A percentile compares a stretch with the other conserved stretches of the same genome.
phyloP scores from a whole-genome alignment of 1,139 yeast genomes.

The Petasospora rhodanensis region DNA sequence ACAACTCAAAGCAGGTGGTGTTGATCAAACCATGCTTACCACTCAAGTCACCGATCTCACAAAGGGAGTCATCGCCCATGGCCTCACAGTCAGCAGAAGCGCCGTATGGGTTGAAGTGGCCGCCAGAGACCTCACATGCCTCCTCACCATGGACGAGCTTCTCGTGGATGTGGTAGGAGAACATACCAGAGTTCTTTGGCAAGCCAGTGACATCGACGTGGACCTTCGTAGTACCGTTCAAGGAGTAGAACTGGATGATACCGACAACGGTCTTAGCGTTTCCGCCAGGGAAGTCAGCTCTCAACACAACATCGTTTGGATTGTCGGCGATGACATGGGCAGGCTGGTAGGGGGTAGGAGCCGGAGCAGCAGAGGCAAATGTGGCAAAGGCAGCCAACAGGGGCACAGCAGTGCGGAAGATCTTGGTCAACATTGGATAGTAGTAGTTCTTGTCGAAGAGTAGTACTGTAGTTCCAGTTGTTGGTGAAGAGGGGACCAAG shows the following conservation, averaged over 20 bases:
- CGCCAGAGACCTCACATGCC: constrained; percentile 46
- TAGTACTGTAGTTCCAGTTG: too few species aligned
- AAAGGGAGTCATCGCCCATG: constrained; percentile 44
- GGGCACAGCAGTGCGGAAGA: constrained; percentile 3
- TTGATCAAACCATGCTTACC: constrained; percentile 61
- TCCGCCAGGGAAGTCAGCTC: constrained; percentile 54
- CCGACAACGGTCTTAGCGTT: constrained; percentile 40
- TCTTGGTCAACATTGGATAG: not conserved
- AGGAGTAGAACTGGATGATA: constrained; percentile 45
- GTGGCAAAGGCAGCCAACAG: constrained; percentile 10
- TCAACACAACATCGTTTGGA: constrained; percentile 45
- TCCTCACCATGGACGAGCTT: constrained; percentile 39
- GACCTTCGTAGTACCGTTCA: constrained; percentile 47
- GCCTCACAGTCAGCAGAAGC: constrained; percentile 42
- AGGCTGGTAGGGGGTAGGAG: too few species aligned
- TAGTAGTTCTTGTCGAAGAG: too few species aligned
- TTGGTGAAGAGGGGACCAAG: too few species aligned
- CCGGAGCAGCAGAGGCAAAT: constrained; percentile 8
- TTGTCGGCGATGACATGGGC: constrained; percentile 39
- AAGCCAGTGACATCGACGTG: constrained; percentile 57
- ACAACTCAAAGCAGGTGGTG: constrained; percentile 50
- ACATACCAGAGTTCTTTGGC: constrained; percentile 55
- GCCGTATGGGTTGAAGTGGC: constrained; percentile 49
- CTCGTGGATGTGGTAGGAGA: constrained; percentile 54
- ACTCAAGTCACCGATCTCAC: constrained; percentile 59